Percentiles rank a stretch among this genome's conserved stretches.
These are phyloP conservation scores for Pachyrhizus erosus DNA, from an alignment of 306 rosid species.

Conservation along the genomic window DNA sequence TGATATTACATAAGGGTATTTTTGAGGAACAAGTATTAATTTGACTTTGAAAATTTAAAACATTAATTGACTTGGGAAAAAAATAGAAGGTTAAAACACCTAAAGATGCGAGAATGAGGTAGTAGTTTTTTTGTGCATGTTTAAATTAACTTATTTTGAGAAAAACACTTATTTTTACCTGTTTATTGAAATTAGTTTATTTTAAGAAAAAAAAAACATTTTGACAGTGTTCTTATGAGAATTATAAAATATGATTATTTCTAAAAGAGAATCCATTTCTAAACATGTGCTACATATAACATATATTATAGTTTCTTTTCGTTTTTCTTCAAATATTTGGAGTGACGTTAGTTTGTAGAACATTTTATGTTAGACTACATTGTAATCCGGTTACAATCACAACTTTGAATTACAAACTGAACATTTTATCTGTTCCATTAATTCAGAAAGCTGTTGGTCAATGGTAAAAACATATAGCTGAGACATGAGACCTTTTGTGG, in stretches of 20 bases:
- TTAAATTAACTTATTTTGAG: neutral
- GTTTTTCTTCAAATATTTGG: neutral
- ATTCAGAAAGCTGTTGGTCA: neutral
- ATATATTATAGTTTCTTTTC: neutral
- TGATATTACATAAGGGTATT: too few species aligned
- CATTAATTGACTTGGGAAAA: too few species aligned
- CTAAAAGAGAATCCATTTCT: neutral
- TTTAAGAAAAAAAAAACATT: neutral
- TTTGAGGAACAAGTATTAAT: too few species aligned
- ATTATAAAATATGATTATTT: neutral
- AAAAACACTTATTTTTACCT: neutral
- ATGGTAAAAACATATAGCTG: neutral
- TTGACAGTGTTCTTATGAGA: neutral
- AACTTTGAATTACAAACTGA: neutral
- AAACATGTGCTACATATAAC: neutral
- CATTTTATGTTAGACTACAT: neutral
- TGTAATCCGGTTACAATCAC: neutral
- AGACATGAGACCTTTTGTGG: slow-evolving; percentile 18
- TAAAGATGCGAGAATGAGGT: too few species aligned
- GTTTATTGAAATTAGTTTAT: neutral
- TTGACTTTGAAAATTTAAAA: too few species aligned
- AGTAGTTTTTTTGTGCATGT: neutral
- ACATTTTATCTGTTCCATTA: neutral
- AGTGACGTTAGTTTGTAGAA: neutral
- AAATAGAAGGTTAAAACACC: too few species aligned